Percentiles rank a stretch among this genome's conserved stretches.
These are phyloP conservation scores for Leucosporidium scottii DNA, from an alignment of 768 basidiomycete genomes.

Conservation along the genomic window DNA sequence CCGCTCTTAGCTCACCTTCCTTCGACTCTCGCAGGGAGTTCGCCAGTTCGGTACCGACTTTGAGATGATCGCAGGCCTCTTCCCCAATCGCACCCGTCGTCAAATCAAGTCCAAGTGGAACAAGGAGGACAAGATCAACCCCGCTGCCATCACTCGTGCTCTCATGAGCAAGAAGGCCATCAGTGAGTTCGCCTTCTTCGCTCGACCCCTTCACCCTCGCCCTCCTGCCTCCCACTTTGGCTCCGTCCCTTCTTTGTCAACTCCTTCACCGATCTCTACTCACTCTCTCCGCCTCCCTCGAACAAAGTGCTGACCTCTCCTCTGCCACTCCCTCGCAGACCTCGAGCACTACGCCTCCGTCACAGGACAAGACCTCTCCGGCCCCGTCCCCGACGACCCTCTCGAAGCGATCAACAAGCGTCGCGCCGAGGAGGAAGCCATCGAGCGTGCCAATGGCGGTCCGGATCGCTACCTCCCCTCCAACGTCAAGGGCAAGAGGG, in stretches of 20 bases:
- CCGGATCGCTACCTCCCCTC: neutral
- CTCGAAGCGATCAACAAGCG: conserved; percentile 24
- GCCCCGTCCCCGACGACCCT: conserved; percentile 31
- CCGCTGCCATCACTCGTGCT: conserved; percentile 64
- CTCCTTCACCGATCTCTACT: no score
- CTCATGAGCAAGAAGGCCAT: conserved; percentile 44
- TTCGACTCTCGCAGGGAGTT: conserved; percentile 57
- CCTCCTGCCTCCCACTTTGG: no score
- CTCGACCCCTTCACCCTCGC: no score
- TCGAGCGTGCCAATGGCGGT: neutral
- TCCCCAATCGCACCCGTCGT: conserved; percentile 77
- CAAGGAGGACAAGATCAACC: conserved; percentile 74
- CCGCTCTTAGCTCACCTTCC: neutral
- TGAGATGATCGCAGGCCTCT: conserved; percentile 76
- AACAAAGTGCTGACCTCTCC: neutral
- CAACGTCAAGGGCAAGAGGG: neutral
- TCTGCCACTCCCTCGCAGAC: neutral
- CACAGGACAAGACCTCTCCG: conserved; percentile 30
- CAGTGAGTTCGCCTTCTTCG: conserved; percentile 6
- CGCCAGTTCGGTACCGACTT: conserved; percentile 88
- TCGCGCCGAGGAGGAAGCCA: conserved; percentile 25
- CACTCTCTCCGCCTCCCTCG: no score
- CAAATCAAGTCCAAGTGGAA: conserved; percentile 93
- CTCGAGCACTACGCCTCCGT: conserved; percentile 17
- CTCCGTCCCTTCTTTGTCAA: neutral